Conservation (phyloP, 331 rosid species). For the Quercus phellos region DNA sequence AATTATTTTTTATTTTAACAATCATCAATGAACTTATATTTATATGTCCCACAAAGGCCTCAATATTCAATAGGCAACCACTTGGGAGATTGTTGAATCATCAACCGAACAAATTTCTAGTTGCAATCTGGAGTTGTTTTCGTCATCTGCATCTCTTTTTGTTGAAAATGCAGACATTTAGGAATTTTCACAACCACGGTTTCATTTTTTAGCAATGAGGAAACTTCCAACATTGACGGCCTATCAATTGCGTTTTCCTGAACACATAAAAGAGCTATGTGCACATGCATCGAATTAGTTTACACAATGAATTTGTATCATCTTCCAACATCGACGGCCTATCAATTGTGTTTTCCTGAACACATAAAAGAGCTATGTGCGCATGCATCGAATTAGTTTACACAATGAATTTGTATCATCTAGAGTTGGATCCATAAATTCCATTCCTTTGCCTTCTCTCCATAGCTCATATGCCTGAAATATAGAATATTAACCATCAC, state of each 20-base stretch:
- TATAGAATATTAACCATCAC: background rate
- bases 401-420: slow-evolving; percentile 22
- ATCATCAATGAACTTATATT: too few relatives aligned
- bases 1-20: too few relatives aligned
- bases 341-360: slow-evolving; percentile 22
- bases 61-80: background rate
- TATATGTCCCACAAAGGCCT: background rate
- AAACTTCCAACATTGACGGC: slow-evolving; percentile 25
- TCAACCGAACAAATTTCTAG: background rate
- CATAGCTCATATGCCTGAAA: slow-evolving; percentile 20
- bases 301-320: slow-evolving; percentile 16
- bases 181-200: background rate
- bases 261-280: slow-evolving; percentile 27
- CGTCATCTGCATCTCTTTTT: background rate
- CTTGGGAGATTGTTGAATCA: background rate
- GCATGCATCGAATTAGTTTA: slow-evolving; percentile 18
- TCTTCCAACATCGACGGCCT: slow-evolving; percentile 9
- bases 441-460: slow-evolving; percentile 15
- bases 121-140: background rate
- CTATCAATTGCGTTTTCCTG: slow-evolving; percentile 25
- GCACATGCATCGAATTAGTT: slow-evolving; percentile 19
- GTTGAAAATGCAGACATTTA: background rate
- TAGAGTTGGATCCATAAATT: slow-evolving; percentile 19
- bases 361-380: slow-evolving; percentile 28
- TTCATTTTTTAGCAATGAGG: slow-evolving; percentile 13